phyloP scores from a whole-genome alignment of 345 rosid genomes.

The Pistacia integerrima region DNA sequence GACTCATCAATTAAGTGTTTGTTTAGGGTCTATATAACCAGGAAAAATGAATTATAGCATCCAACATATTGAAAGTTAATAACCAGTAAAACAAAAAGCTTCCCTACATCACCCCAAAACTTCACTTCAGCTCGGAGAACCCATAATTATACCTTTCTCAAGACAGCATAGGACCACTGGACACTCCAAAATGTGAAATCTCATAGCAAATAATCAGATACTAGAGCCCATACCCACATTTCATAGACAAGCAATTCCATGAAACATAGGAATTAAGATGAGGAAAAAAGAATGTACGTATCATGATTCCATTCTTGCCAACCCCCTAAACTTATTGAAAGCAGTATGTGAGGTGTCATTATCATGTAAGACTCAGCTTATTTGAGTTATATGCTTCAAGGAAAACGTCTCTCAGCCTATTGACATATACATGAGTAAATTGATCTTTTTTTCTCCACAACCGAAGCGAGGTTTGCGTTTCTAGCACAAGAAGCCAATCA shows the following conservation, averaged over 20 bases:
- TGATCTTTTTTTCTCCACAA: not conserved
- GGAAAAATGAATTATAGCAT: not conserved
- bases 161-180: not conserved
- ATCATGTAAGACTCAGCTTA: too few species aligned
- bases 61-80: not conserved
- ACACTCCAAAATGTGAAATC: constrained; percentile 6
- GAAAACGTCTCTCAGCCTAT: not conserved
- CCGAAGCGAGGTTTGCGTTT: not conserved
- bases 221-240: not conserved
- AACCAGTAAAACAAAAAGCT: not conserved
- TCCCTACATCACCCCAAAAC: not conserved
- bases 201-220: not conserved
- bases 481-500: not conserved
- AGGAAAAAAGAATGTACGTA: not conserved
- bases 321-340: not conserved
- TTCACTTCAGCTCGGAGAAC: not conserved
- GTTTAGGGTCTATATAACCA: not conserved
- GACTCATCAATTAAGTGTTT: not conserved
- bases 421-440: not conserved
- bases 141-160: not conserved
- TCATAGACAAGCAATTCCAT: not conserved
- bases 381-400: not conserved
- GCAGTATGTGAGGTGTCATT: not conserved
- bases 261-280: not conserved
- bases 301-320: not conserved